These are phyloP conservation scores for Blepharisma japonicum DNA, from an alignment of 73 alveolate genomes.

Conservation along the genomic window DNA sequence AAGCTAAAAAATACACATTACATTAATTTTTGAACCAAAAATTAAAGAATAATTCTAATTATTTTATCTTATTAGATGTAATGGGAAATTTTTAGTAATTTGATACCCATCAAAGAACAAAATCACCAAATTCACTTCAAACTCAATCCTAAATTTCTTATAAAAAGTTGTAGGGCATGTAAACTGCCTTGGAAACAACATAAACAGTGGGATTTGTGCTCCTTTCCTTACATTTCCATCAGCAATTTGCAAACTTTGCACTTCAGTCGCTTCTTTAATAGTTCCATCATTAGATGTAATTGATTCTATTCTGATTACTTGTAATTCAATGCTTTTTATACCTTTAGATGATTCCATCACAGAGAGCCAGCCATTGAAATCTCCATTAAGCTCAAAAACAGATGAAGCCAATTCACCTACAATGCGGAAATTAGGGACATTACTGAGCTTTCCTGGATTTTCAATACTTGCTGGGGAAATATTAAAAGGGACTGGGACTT, in stretches of 20 bases:
- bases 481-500: neutral
- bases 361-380: constrained; percentile 19
- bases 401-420: constrained; percentile 1
- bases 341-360: neutral
- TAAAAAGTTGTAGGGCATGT: constrained; percentile 71
- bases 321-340: constrained; percentile 77
- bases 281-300: constrained; percentile 56
- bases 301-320: constrained; percentile 69
- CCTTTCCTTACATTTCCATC: constrained; percentile 88
- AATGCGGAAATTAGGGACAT: constrained; percentile 19
- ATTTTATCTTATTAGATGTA: constrained; percentile 13
- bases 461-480: constrained; percentile 11
- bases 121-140: constrained; percentile 71
- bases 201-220: constrained; percentile 76
- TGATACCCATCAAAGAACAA: constrained; percentile 69
- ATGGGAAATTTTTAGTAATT: constrained; percentile 64
- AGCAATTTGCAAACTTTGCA: constrained; percentile 81
- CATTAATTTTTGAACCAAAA: too few species aligned
- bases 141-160: constrained; percentile 54
- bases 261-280: constrained; percentile 64
- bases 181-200: constrained; percentile 79
- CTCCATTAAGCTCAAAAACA: constrained; percentile 11
- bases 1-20: too few species aligned
- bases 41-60: too few species aligned
- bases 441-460: neutral